phyloP scores from a whole-genome alignment of 139 green algal species.

The Chlamydomonas urium region DNA sequence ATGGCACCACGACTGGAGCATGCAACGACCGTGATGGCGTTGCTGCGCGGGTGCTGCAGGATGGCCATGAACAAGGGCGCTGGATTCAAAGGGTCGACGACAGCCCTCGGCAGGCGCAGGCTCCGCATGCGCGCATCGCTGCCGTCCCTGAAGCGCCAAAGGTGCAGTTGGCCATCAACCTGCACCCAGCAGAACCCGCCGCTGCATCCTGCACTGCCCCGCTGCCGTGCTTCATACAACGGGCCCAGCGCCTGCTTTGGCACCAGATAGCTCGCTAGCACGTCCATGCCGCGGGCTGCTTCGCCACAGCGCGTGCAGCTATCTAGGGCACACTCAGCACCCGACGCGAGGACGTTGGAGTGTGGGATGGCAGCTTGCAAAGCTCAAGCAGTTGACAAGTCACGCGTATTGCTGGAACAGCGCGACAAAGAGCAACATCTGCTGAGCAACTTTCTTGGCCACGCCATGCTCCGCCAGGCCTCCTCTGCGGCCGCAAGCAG shows the following conservation, averaged over 20 bases:
- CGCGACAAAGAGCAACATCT: too few species aligned
- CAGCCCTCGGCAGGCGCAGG: slow-evolving; percentile 14
- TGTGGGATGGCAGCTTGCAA: too few species aligned
- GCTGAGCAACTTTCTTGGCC: too few species aligned
- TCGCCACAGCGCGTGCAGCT: too few species aligned
- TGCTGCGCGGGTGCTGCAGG: not conserved
- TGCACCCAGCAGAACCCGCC: slow-evolving; percentile 17
- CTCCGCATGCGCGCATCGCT: slow-evolving; percentile 17
- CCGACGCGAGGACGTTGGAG: too few species aligned
- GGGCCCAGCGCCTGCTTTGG: not conserved
- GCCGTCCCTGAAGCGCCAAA: slow-evolving; percentile 28
- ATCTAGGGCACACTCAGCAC: too few species aligned
- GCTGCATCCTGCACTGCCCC: slow-evolving; percentile 9
- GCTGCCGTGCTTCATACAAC: slow-evolving; percentile 16
- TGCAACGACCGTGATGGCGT: slow-evolving; percentile 16
- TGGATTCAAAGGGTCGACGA: not conserved
- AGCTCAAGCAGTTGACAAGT: too few species aligned
- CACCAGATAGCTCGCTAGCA: not conserved
- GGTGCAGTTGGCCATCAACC: slow-evolving; percentile 1
- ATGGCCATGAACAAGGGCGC: not conserved
- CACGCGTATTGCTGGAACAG: too few species aligned
- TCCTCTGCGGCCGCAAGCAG: too few species aligned
- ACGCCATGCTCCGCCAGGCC: too few species aligned
- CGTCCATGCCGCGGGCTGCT: too few species aligned
- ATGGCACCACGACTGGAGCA: slow-evolving; percentile 20